Percentiles rank a stretch among this genome's conserved stretches.
Conservation (phyloP, 768 basidiomycete genomes). For the Phlegmacium glaucopus region DNA sequence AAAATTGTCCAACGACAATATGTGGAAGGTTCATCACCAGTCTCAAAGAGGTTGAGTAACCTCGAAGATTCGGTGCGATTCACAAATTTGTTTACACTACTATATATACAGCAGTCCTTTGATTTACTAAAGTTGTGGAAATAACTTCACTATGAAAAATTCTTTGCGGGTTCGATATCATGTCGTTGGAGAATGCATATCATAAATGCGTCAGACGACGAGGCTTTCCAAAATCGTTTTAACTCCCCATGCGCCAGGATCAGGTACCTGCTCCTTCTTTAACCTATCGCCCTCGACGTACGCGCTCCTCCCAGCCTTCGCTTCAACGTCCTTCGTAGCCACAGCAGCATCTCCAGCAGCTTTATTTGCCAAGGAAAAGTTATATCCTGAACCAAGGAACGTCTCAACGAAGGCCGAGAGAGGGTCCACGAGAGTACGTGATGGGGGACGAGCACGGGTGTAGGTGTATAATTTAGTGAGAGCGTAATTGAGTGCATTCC, state of each 20-base stretch:
- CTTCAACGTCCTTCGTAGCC: conserved; percentile 68
- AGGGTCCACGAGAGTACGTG: conserved; percentile 91
- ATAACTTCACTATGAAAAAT: conserved; percentile 48
- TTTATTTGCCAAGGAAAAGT: conserved; percentile 42
- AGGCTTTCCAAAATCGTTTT: conserved; percentile 67
- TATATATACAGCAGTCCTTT: too few relatives aligned
- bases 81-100: too few relatives aligned
- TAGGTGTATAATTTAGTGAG: conserved; percentile 69
- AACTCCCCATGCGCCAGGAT: conserved; percentile 93
- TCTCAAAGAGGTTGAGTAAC: too few relatives aligned
- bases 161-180: conserved; percentile 34
- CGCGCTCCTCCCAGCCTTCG: conserved; percentile 85
- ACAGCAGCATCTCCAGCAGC: conserved; percentile 68
- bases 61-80: too few relatives aligned
- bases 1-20: too few relatives aligned
- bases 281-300: conserved; percentile 76
- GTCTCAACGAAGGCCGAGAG: conserved; percentile 70
- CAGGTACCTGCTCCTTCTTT: conserved; percentile 59
- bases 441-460: conserved; percentile 86
- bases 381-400: conserved; percentile 24
- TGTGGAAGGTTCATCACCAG: too few relatives aligned
- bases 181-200: background rate
- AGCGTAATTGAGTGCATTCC: conserved; percentile 52
- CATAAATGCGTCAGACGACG: background rate
- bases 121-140: too few relatives aligned